phyloP scores from a whole-genome alignment of 2,329 filamentous ascomycete genomes.

The Aspergillus puulaauensis region DNA sequence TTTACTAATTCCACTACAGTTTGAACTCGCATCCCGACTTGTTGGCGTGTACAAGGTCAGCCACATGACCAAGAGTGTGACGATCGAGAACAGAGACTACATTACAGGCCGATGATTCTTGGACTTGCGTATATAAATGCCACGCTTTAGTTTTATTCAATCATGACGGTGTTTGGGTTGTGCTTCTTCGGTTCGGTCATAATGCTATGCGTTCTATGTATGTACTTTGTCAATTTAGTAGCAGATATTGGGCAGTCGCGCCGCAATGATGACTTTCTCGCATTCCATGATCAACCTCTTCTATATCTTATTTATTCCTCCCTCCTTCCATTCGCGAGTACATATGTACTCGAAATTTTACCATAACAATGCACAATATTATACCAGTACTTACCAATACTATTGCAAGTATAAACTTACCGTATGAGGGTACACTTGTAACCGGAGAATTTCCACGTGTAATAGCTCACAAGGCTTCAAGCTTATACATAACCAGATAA shows the following conservation, averaged over 20 bases:
- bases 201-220: neutral
- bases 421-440: too few relatives aligned
- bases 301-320: neutral
- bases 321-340: neutral
- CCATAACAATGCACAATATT: too few relatives aligned
- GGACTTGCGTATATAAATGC: neutral
- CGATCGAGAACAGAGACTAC: slow-evolving; percentile 81
- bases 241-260: neutral
- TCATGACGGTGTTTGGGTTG: slow-evolving; percentile 7
- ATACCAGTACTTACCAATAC: too few relatives aligned
- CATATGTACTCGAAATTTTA: neutral
- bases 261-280: neutral
- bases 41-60: slow-evolving; percentile 99
- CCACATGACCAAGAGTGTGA: slow-evolving; percentile 94
- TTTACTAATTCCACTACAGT: slow-evolving; percentile 44
- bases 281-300: neutral
- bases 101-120: slow-evolving; percentile 46
- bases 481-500: too few relatives aligned
- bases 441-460: too few relatives aligned
- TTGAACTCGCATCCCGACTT: slow-evolving; percentile 90
- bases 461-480: too few relatives aligned
- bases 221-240: neutral
- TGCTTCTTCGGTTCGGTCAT: slow-evolving; percentile 1
- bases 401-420: too few relatives aligned
- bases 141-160: slow-evolving; percentile 1